Conservation (phyloP, 2,329 filamentous ascomycete genomes). For the Apiospora koreana region DNA sequence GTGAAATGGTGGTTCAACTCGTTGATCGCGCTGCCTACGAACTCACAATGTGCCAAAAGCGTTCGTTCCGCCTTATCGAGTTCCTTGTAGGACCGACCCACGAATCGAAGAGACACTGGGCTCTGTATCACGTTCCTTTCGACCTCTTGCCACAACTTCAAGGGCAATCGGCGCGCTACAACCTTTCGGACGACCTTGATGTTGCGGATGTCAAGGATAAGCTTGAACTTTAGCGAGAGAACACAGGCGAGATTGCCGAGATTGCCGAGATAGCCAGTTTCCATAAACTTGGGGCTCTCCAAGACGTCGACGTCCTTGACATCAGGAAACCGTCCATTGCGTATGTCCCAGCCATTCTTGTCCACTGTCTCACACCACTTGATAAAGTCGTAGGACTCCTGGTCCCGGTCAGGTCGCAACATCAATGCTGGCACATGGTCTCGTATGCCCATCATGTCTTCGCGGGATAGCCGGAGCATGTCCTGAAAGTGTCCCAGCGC, state of each 20-base stretch:
- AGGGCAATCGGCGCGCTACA: slow-evolving; percentile 19
- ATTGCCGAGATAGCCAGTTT: background rate
- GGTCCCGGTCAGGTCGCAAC: slow-evolving; percentile 48
- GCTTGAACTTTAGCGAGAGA: slow-evolving; percentile 29
- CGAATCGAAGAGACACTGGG: slow-evolving; percentile 23
- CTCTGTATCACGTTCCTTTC: slow-evolving; percentile 24
- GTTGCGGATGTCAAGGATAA: slow-evolving; percentile 29
- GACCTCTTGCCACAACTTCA: slow-evolving; percentile 22
- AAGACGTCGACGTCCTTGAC: slow-evolving; percentile 23
- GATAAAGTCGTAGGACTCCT: slow-evolving; percentile 50
- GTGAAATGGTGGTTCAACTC: too few species aligned
- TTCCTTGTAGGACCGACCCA: background rate
- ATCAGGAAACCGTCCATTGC: slow-evolving; percentile 26
- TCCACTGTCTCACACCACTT: slow-evolving; percentile 34
- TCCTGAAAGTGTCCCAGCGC: slow-evolving; percentile 42
- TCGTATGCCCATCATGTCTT: slow-evolving; percentile 46
- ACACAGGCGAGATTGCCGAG: slow-evolving; percentile 19
- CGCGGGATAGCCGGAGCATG: slow-evolving; percentile 45
- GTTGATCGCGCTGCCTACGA: too few species aligned
- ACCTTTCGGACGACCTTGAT: slow-evolving; percentile 24
- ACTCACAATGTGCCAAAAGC: slow-evolving; percentile 14
- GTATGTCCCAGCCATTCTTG: slow-evolving; percentile 38
- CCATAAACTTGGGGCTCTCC: slow-evolving; percentile 18
- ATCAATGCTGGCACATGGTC: slow-evolving; percentile 41
- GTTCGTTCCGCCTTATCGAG: slow-evolving; percentile 15